phyloP scores from a whole-genome alignment of 306 rosid genomes.

The Comarum palustre region DNA sequence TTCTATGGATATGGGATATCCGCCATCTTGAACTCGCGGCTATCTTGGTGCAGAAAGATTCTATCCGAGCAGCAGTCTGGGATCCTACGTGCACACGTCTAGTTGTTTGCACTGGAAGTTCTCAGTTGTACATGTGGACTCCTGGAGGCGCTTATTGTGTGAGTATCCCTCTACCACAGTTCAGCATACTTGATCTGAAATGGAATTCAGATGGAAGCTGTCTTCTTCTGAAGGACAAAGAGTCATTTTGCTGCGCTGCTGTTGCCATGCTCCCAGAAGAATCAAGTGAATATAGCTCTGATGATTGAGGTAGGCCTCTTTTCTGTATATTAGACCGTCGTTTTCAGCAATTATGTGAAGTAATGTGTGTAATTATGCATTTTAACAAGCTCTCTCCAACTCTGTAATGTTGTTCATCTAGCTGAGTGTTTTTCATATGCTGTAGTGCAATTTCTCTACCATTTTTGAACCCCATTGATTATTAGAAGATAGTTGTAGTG shows the following conservation, averaged over 20 bases:
- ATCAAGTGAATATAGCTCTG: conserved; percentile 84
- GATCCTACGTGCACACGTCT: conserved; percentile 84
- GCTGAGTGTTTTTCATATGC: background rate
- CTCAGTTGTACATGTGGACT: conserved; percentile 93
- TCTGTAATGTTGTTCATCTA: background rate
- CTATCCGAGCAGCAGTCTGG: conserved; percentile 86
- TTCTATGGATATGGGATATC: conserved; percentile 93
- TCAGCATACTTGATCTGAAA: conserved; percentile 64
- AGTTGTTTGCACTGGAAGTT: conserved; percentile 74
- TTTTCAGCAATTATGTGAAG: background rate
- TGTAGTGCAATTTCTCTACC: background rate
- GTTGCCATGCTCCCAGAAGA: conserved; percentile 66
- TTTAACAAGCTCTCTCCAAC: background rate
- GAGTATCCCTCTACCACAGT: conserved; percentile 61
- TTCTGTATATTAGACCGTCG: background rate
- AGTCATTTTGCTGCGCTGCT: conserved; percentile 83
- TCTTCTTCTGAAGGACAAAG: conserved; percentile 87
- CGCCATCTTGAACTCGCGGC: conserved; percentile 80
- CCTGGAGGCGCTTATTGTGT: conserved; percentile 88
- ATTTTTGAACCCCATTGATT: background rate
- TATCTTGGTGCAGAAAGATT: conserved; percentile 83
- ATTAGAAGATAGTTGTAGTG: background rate
- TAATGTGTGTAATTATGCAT: conserved; percentile 11
- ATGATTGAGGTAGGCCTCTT: conserved; percentile 37
- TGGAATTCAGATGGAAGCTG: conserved; percentile 98